Evolutionary conservation across 2,329 filamentous ascomycete genomes (phyloP).

Genomic region (Microsporum audouinii): DNA sequence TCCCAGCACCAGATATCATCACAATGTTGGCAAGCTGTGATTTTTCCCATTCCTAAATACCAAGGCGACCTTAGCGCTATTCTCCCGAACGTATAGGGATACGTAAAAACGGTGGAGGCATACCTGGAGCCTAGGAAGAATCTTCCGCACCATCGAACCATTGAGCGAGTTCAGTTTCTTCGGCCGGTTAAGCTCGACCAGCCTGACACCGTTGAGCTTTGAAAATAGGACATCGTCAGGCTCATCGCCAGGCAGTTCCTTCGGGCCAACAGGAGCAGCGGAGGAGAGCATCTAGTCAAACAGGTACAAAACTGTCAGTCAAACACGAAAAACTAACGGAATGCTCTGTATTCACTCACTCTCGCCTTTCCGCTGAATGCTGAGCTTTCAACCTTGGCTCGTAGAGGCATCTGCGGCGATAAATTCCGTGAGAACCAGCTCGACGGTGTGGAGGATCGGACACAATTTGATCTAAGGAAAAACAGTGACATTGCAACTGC

Average conservation of each 20-base stretch:
- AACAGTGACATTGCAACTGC: conserved; percentile 23
- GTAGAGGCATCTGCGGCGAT: conserved; percentile 59
- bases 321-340: not conserved
- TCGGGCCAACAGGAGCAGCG: conserved; percentile 20
- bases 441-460: conserved; percentile 32
- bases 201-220: conserved; percentile 77
- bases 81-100: not conserved
- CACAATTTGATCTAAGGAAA: conserved; percentile 33
- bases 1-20: conserved; percentile 79
- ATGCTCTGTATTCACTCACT: conserved; percentile 34
- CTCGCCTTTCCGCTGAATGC: conserved; percentile 43
- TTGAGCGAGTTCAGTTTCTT: conserved; percentile 86
- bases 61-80: not conserved
- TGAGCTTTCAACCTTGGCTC: conserved; percentile 59
- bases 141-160: conserved; percentile 90
- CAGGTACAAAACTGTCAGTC: not conserved
- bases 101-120: conserved; percentile 5
- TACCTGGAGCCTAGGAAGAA: conserved; percentile 65
- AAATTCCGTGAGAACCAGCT: conserved; percentile 37
- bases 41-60: conserved; percentile 68
- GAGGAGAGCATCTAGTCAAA: not conserved
- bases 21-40: conserved; percentile 89
- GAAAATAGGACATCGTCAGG: conserved; percentile 87
- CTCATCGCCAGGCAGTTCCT: conserved; percentile 57
- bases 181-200: conserved; percentile 87